Percentiles rank a stretch among this genome's conserved stretches.
These are phyloP conservation scores for Citrus cavaleriei DNA, from an alignment of 345 rosid genomes.

Conservation along the genomic window DNA sequence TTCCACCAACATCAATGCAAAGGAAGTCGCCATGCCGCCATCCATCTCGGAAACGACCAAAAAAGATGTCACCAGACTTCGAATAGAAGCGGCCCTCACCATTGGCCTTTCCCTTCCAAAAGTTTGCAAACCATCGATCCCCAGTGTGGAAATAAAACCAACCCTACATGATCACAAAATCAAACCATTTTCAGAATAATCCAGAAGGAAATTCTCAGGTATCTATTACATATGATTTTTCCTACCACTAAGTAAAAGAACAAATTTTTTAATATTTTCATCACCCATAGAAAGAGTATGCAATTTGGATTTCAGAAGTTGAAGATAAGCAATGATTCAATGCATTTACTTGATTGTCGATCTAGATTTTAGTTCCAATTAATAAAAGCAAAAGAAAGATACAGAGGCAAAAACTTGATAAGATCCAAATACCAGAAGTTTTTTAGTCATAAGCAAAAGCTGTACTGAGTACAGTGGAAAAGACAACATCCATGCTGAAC, in stretches of 20 bases:
- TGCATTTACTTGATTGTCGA: neutral
- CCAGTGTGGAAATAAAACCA: slow-evolving; percentile 95
- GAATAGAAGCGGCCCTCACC: slow-evolving; percentile 97
- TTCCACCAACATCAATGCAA: slow-evolving; percentile 69
- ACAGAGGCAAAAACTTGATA: neutral
- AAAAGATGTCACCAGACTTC: slow-evolving; percentile 69
- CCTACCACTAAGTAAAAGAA: neutral
- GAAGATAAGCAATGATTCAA: neutral
- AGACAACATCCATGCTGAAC: neutral
- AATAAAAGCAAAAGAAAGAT: neutral
- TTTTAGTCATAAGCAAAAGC: neutral
- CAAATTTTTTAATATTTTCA: neutral
- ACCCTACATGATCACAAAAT: slow-evolving; percentile 45
- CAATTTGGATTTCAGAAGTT: neutral
- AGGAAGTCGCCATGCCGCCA: slow-evolving; percentile 86
- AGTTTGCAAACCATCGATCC: slow-evolving; percentile 93
- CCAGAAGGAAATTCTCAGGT: neutral
- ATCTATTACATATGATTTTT: neutral
- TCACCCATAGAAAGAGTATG: neutral
- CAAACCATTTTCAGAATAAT: neutral
- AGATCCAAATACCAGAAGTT: neutral
- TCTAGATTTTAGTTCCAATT: neutral
- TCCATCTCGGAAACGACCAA: slow-evolving; percentile 88
- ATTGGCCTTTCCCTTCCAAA: slow-evolving; percentile 97
- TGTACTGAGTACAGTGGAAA: neutral